Conservation (phyloP, 2,329 filamentous ascomycete genomes). For the Hirsutella thompsonii region DNA sequence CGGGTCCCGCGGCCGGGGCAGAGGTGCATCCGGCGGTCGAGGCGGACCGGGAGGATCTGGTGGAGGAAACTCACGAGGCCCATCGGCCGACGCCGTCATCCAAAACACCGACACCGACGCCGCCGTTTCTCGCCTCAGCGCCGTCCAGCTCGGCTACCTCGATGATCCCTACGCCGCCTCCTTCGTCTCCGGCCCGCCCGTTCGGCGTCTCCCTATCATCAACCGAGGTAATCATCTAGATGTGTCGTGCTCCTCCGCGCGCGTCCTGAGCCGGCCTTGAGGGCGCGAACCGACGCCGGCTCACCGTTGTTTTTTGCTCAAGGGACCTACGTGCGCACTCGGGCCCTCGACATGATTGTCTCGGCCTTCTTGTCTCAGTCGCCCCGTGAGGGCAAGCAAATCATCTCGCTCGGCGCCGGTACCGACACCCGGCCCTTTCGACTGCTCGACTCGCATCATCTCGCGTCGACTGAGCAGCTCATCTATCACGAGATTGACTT, state of each 20-base stretch:
- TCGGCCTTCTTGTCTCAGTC: conserved; percentile 48
- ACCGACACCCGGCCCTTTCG: conserved; percentile 85
- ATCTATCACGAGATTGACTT: conserved; percentile 94
- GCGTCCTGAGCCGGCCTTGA: background rate
- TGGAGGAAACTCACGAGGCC: conserved; percentile 14
- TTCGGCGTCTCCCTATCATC: conserved; percentile 74
- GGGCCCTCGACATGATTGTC: conserved; percentile 68
- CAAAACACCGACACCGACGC: conserved; percentile 90
- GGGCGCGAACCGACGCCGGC: background rate
- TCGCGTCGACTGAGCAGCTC: conserved; percentile 24
- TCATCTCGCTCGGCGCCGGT: conserved; percentile 85
- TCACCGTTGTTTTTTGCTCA: background rate
- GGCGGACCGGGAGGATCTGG: conserved; percentile 23
- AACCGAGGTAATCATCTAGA: conserved; percentile 93
- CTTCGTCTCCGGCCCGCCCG: conserved; percentile 47
- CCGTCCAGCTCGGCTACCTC: conserved; percentile 75
- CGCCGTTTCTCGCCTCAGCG: conserved; percentile 76
- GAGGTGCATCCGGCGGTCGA: conserved; percentile 23
- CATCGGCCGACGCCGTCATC: conserved; percentile 57
- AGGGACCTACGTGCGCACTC: conserved; percentile 90
- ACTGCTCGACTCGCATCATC: conserved; percentile 41
- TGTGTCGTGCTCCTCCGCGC: too few relatives aligned
- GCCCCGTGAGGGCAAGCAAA: conserved; percentile 43
- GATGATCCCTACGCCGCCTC: conserved; percentile 63
- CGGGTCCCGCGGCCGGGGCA: conserved; percentile 20